Evolutionary conservation across 768 basidiomycete genomes (phyloP), one percentile per base, ranked within the genome.

Genomic region (Rubroboletus satanas): DNA sequence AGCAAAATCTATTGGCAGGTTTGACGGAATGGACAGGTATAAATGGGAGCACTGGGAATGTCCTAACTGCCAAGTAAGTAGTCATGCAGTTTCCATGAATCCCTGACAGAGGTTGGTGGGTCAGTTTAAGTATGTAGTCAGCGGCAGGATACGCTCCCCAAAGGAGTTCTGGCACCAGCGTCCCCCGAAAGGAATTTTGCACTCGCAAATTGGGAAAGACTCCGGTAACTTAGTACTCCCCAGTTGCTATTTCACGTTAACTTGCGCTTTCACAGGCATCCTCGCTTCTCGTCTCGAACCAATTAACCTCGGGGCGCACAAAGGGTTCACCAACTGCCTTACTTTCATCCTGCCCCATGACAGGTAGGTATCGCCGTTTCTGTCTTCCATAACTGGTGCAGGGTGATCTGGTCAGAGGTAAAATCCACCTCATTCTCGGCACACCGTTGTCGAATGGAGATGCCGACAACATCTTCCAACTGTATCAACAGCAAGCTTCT

Each of bases 31-130:
- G 45, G 43, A 39, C 29, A 91, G 90, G 60, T 83, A 67, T 49
- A 85, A 84, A 68, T 90, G 88, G 89, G 81, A 88, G 64, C 64
- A 77, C 46, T 90, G 87, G 82, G 79, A 87, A 66, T 93, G 90
- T 62, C 68, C 74, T 32, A 62, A 75, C 52, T 92, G 88, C 64
- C 62, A 74, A 17, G 89, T 88, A 68, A 49, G 73, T 48, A 14
- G 28, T 28, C 12, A 6, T 18, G 15, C 7, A 14, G 5, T 33
- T n/a, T 52, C 17, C 7, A 17, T 47, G 31, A 42, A 35, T 14
- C 4, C 2, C 51, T 65, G 48, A 45, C 23, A 43, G 14, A 18
- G 26, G 23, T 32, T 37, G 45, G 26, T 7, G 45, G 23, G 18
- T 32, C 21, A 72, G 71, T 36, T 29, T 7, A 50, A 29, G 26